These are phyloP conservation scores for Acanthamoeba castellanii DNA, from an alignment of 208 protist species.

Conservation along the genomic window DNA sequence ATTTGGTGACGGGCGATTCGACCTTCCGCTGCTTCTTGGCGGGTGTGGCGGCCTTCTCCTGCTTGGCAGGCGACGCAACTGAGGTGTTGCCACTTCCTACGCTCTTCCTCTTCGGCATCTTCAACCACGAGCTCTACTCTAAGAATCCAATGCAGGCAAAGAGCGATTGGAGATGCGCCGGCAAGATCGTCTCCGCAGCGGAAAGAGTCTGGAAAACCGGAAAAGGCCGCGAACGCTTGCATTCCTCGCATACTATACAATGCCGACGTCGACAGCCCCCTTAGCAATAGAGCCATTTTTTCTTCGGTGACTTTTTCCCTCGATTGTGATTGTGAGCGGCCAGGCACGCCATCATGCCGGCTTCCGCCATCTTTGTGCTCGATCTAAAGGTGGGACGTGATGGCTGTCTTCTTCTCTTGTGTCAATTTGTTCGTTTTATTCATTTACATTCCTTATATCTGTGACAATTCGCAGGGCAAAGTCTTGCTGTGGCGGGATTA, in stretches of 20 bases:
- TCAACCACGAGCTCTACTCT: neutral
- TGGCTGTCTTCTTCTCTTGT: too few species aligned
- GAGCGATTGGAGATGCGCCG: neutral
- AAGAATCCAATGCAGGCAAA: neutral
- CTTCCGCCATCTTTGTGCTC: constrained; percentile 81
- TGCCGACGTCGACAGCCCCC: too few species aligned
- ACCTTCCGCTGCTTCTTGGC: constrained; percentile 4
- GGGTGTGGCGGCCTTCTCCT: neutral
- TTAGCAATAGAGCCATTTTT: too few species aligned
- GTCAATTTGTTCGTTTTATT: too few species aligned
- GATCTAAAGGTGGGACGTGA: constrained; percentile 85
- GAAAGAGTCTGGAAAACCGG: neutral
- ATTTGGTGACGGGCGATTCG: neutral
- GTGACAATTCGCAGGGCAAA: constrained; percentile 77
- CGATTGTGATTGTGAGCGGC: too few species aligned
- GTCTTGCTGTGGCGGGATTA: constrained; percentile 87
- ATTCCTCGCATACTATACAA: neutral
- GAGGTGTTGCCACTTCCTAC: neutral
- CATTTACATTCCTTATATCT: neutral
- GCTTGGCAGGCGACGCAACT: neutral
- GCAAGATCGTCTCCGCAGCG: neutral
- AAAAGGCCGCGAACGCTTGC: neutral
- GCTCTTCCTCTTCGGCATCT: constrained; percentile 3
- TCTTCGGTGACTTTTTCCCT: too few species aligned
- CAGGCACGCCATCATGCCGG: neutral